Evolutionary conservation across 2,329 filamentous ascomycete species (phyloP).

Genomic region (Ceratocystiopsis brevicomis): DNA sequence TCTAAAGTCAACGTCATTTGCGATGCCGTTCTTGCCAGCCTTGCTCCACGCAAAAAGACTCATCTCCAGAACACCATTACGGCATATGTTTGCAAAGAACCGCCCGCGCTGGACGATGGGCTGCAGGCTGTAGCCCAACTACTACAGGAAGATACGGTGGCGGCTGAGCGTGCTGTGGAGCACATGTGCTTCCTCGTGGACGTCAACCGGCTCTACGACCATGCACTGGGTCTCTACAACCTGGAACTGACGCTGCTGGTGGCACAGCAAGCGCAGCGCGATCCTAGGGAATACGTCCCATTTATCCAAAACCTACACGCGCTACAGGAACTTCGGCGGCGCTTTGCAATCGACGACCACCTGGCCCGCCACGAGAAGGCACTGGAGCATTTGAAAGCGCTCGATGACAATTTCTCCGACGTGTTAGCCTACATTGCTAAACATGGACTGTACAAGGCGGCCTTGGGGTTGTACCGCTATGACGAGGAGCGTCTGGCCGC

Average conservation of each 20-base stretch:
- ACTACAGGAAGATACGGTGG: conserved; percentile 43
- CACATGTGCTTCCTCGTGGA: conserved; percentile 97
- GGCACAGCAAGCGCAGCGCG: conserved; percentile 88
- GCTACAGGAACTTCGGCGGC: conserved; percentile 48
- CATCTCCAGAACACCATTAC: conserved; percentile 85
- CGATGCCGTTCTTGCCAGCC: conserved; percentile 55
- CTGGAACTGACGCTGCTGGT: conserved; percentile 77
- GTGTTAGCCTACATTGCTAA: conserved; percentile 59
- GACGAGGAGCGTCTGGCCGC: conserved; percentile 44
- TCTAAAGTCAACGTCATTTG: conserved; percentile 78
- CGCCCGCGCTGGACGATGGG: conserved; percentile 76
- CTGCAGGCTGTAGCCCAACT: conserved; percentile 61
- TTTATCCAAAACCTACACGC: conserved; percentile 78
- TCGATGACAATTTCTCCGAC: conserved; percentile 54
- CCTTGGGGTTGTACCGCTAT: conserved; percentile 70
- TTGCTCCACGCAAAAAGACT: conserved; percentile 41
- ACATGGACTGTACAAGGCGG: conserved; percentile 59
- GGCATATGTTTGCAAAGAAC: conserved; percentile 80
- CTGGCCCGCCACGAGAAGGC: conserved; percentile 62
- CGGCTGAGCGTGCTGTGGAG: conserved; percentile 77
- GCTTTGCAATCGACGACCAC: conserved; percentile 78
- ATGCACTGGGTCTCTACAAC: conserved; percentile 78
- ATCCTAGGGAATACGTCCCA: conserved; percentile 85
- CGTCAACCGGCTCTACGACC: conserved; percentile 77
- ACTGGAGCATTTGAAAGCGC: conserved; percentile 51